Evolutionary conservation across 768 basidiomycete genomes (phyloP), one percentile per base, ranked within the genome.

Genomic region (Omphalotus guepiniiformis): DNA sequence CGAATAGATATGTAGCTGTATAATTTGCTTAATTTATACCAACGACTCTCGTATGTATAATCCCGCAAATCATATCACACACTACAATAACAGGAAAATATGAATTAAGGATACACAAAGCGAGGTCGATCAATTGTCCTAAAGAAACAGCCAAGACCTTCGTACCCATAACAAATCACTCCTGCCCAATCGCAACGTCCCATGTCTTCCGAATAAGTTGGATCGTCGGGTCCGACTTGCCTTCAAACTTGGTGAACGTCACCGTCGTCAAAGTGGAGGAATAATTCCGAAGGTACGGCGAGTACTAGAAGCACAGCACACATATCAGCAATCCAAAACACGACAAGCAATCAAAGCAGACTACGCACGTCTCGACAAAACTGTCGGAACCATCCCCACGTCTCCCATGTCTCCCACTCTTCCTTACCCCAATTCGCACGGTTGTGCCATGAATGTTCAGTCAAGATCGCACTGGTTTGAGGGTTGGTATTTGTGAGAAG

Each of bases 321-420:
- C 8, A 21, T n/a, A 44, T 48, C 12, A 22, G 9, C 26, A 2
- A 23, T 32, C 12, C 44, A 32, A 22, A 30, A n/a, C 34, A 7
- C 36, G 13, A 37, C 15, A 49, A 13, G 2, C 6, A 37, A 4
- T 19, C 8, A 27, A 44, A 26, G 26, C 45, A 19, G 30, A 21
- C 30, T 11, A 69, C 88, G 53, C 45, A 93, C 92, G 63, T 68
- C 74, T 57, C 90, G 74, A 63, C 87, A 88, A 69, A 92, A 93
- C 56, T 95, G 89, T 50, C 87, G 73, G 55, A 88, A 93, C 92
- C 92, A 94, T 2, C 87, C 83, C 85, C 88, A 92, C 0, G 84
- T 88, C 67, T 88, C 83, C 90, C 89, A 93, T 1, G 78, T 72
- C 58, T 78, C 76, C 92, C 92, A 94, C 46, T 87, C 83, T 22